These are phyloP conservation scores for Bryoglossum gracile DNA, from an alignment of 495 filamentous ascomycete genomes.

Conservation along the genomic window DNA sequence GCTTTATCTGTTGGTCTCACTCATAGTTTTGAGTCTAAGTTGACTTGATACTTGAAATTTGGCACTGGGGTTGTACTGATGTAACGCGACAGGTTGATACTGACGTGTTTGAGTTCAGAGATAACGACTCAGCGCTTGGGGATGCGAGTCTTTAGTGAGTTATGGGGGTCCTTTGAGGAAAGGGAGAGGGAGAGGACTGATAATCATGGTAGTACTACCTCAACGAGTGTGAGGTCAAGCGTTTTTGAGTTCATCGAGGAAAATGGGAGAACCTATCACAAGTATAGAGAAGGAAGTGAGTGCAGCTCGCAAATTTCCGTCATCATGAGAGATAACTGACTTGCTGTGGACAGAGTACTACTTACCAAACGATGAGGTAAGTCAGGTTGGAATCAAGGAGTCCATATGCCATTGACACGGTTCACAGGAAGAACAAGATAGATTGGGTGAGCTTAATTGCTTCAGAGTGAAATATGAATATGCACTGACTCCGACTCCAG, in stretches of 20 bases:
- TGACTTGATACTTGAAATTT: no score
- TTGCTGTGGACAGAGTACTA: conserved; percentile 13
- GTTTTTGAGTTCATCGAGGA: conserved; percentile 27
- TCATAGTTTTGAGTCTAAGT: no score
- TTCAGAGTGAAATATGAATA: neutral
- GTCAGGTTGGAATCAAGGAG: neutral
- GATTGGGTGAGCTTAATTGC: conserved; percentile 11
- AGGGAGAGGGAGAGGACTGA: neutral
- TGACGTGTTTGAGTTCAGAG: neutral
- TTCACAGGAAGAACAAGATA: conserved; percentile 20
- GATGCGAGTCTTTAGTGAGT: neutral
- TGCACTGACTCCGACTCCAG: conserved; percentile 8
- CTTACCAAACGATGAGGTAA: conserved; percentile 27
- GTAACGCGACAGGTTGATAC: neutral
- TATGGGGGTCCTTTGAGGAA: neutral
- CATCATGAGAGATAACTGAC: neutral
- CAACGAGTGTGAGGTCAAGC: conserved; percentile 20
- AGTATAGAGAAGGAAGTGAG: conserved; percentile 24
- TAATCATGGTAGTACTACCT: neutral
- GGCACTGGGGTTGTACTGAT: no score
- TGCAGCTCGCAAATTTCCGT: neutral
- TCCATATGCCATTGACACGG: neutral
- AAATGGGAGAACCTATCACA: conserved; percentile 30
- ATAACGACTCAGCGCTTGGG: neutral
- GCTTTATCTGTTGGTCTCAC: no score